Base-by-base conservation (phyloP, 352 stramenopile genomes). In the Phytophthora pini region DNA sequence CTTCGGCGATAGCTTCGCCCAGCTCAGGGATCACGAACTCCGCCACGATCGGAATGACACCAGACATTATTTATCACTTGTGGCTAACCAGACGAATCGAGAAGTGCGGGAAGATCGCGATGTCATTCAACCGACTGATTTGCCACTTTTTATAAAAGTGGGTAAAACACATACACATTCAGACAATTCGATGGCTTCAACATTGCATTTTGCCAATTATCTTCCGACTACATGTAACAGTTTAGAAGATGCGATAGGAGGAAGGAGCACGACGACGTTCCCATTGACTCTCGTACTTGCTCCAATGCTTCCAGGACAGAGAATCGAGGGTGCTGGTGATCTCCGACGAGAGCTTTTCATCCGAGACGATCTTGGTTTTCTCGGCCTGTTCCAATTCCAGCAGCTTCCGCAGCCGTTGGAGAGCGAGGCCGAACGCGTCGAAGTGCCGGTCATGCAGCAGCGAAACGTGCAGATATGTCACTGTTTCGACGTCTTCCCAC, bases 371-470 rank as follows among this genome's bases (percentile, higher is more conserved):
- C 76, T 95, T 95, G 46, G 72, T 72, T 51, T 76, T 80, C 24
- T 95, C 87, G 27, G 76, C 67, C 15, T 72, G 48, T 15, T 90
- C 81, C 39, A 92, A 44, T 4, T 76, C 78, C n/a, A 76, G 69
- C 11, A 92, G 74, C 70, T 92, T 93, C 17, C 79, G 84, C 27
- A 95, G 78, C 17, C 84, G 84, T 62, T 95, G 82, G 6, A 93
- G 49, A 31, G 81, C 73, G 11, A 92, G 65, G 0, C 84, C 87
- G 1, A 59, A 58, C 6, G 76, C 61, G 7, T 71, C 59, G 26
- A 82, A 72, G 52, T 87, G 87, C 8, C 76, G 59, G 58, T 95
- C 79, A 29, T 90, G 77, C 32, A 92, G 61, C 54, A 93, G 52
- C 26, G 75, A 67, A 6, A 92, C 83, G 29, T 87, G 70, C 40